Conservation (phyloP, 2,329 filamentous ascomycete species). For the Sclerotinia glacialis region DNA sequence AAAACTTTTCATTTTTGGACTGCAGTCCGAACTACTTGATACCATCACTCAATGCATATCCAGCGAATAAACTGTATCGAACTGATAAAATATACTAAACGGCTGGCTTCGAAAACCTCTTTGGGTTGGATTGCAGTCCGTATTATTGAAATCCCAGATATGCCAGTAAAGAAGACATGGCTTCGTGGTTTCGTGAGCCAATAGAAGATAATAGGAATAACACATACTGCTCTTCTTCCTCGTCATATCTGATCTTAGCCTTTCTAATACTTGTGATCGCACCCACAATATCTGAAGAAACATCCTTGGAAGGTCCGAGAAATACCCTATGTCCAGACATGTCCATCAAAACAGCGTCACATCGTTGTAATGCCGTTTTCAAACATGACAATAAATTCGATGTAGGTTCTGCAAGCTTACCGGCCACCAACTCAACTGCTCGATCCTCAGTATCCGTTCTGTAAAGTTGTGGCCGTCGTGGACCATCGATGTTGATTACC, state of each 20-base stretch:
- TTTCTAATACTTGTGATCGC: constrained; percentile 44
- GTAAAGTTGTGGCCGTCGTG: constrained; percentile 30
- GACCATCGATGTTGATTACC: constrained; percentile 41
- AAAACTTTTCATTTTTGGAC: background rate
- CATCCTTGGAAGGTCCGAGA: constrained; percentile 45
- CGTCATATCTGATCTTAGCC: constrained; percentile 48
- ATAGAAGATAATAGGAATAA: background rate
- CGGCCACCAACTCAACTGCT: constrained; percentile 38
- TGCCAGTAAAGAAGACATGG: background rate
- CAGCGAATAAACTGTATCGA: no score
- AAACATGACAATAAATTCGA: constrained; percentile 48
- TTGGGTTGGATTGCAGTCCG: background rate
- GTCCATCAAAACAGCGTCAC: constrained; percentile 54
- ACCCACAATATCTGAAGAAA: constrained; percentile 45
- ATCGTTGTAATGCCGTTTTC: constrained; percentile 45
- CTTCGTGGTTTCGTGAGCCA: background rate
- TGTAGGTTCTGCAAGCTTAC: constrained; percentile 47
- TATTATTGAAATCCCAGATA: background rate
- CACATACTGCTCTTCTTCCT: constrained; percentile 43
- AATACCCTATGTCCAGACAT: constrained; percentile 50
- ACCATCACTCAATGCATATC: no score
- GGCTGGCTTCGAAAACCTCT: background rate
- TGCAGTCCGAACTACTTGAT: no score
- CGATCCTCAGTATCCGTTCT: constrained; percentile 35
- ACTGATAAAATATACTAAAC: no score